phyloP scores from a whole-genome alignment of 768 basidiomycete species.

The Russula vinacea region DNA sequence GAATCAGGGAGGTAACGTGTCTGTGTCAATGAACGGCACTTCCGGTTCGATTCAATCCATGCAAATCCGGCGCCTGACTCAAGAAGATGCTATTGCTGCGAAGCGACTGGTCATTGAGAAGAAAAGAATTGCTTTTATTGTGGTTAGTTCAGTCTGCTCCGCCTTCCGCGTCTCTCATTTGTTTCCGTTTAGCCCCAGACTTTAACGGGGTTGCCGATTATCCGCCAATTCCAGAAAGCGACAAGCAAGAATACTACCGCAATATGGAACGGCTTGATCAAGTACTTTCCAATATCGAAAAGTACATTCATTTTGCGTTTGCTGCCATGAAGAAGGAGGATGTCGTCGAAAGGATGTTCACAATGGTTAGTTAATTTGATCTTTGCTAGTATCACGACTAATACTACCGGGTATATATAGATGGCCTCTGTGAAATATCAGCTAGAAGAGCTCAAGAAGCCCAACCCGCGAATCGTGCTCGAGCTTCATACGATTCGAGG shows the following conservation, averaged over 20 bases:
- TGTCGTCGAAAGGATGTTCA: slow-evolving; percentile 9
- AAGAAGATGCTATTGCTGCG: not conserved
- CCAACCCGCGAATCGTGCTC: slow-evolving; percentile 24
- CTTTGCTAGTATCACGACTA: not conserved
- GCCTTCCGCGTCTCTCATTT: not conserved
- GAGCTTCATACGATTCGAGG: slow-evolving; percentile 29
- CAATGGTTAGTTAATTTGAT: slow-evolving; percentile 13
- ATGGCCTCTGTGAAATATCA: slow-evolving; percentile 23
- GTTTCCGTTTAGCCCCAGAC: not conserved
- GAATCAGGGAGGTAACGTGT: slow-evolving; percentile 10
- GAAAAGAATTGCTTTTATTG: slow-evolving; percentile 11
- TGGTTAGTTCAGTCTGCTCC: not conserved
- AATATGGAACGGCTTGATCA: slow-evolving; percentile 24
- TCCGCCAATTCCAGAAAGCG: slow-evolving; percentile 5
- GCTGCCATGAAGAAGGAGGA: slow-evolving; percentile 15
- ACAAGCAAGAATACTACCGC: slow-evolving; percentile 22
- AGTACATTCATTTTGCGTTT: slow-evolving; percentile 12
- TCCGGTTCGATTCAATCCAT: slow-evolving; percentile 7
- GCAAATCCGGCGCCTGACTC: slow-evolving; percentile 2
- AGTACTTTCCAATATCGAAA: slow-evolving; percentile 14
- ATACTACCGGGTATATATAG: not conserved
- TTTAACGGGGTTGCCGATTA: slow-evolving; percentile 2
- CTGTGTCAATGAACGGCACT: slow-evolving; percentile 11
- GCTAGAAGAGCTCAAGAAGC: slow-evolving; percentile 18
- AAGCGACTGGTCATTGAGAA: slow-evolving; percentile 19